These are phyloP conservation scores for Hygrocybe coccinea DNA, from an alignment of 768 basidiomycete genomes.

Conservation along the genomic window DNA sequence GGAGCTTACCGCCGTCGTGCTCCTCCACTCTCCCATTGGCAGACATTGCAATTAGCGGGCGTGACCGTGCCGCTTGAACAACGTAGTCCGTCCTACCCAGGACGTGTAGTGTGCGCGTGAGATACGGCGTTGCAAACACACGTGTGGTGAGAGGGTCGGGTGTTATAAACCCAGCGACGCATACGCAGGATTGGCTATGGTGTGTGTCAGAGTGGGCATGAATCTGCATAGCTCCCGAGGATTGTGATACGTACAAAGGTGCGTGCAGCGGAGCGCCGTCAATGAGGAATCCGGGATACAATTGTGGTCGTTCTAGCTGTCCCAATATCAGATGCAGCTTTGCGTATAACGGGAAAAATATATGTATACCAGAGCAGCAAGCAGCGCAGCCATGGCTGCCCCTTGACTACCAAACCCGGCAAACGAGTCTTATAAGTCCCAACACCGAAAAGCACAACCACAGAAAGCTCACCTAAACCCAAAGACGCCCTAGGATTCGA, in stretches of 20 bases:
- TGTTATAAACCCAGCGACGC: constrained; percentile 68
- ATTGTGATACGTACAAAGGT: constrained; percentile 56
- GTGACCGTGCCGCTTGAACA: constrained; percentile 65
- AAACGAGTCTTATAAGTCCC: neutral
- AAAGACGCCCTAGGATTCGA: constrained; percentile 57
- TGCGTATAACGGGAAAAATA: neutral
- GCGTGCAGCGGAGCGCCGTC: constrained; percentile 66
- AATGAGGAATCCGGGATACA: constrained; percentile 51
- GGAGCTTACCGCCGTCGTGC: constrained; percentile 68
- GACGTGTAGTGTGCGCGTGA: constrained; percentile 74
- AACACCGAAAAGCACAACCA: neutral
- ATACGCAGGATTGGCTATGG: constrained; percentile 62
- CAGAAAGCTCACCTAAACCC: constrained; percentile 60
- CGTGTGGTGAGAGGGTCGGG: constrained; percentile 43
- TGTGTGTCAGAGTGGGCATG: neutral
- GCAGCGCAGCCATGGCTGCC: constrained; percentile 65
- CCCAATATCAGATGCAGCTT: neutral
- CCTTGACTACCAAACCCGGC: constrained; percentile 54
- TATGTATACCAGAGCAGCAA: constrained; percentile 59
- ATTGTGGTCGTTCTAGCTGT: constrained; percentile 39
- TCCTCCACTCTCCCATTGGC: constrained; percentile 58
- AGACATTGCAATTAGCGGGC: constrained; percentile 50
- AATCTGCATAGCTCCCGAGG: neutral
- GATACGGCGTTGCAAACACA: constrained; percentile 48
- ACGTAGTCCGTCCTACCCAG: constrained; percentile 75